Base-by-base conservation (phyloP, 2,329 filamentous ascomycete genomes). In the Trematosphaeria pertusa region DNA sequence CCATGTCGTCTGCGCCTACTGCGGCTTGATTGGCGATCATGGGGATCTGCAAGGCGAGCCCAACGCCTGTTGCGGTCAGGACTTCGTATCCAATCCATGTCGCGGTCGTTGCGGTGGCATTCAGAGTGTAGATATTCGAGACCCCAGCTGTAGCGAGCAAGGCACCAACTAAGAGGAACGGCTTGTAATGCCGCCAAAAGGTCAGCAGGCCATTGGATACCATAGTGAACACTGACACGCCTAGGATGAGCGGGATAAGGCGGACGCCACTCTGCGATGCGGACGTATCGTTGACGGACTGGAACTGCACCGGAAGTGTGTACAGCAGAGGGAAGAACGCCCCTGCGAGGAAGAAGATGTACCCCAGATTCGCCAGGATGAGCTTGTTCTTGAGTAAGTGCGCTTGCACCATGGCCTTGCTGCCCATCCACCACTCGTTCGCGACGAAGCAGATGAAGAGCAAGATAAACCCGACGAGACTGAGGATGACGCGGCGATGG, bases 11-110 rank as follows among this genome's bases (percentile, higher is more conserved):
- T 1, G 62, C 50, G 6, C 58, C 41, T 0, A 75, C 66, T 2
- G 65, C 52, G 2, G 67, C 69, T 39, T 78, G 75, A 4, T 67
- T 72, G 9, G 70, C 66, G 32, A 76, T 72, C 46, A 73, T 69
- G 9, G 69, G 69, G 30, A 75, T 65, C 38, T 77, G 74, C n/a
- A 76, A 61, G 18, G 58, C 59, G 7, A 73, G 52, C 3, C 78
- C 78, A 10, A 75, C 59, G 3, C 77, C 75, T 3, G 73, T 61
- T 15, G 77, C 79, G 3, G 71, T 47, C 2, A 81, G 49, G 4
- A 76, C 64, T 43, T 81, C 75, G 57, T 75, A 81, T 7, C 78
- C 78, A 17, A 79, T 73, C 78, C 77, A 80, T 22, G 70, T 62
- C 2, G 54, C 63, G 0, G 64, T 61, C 0, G 70, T 52, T 3